Base-by-base conservation (phyloP, 179 eudicot species). In the Corrigiola litoralis region DNA sequence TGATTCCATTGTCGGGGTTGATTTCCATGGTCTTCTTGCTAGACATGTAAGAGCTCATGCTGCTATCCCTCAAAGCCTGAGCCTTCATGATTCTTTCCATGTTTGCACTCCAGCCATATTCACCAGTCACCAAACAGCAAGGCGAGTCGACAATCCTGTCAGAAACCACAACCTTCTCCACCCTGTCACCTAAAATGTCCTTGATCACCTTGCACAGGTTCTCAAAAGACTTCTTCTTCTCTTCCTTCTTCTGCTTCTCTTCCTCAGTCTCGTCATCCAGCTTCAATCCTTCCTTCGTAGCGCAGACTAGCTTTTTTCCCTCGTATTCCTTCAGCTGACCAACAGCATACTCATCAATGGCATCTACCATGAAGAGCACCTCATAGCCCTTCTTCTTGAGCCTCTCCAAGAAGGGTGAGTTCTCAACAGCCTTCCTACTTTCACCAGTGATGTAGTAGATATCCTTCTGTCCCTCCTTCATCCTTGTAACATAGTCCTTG, bases 51-150 rank as follows among this genome's bases (percentile, higher is more conserved):
- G 88, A 71, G 1, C 90, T 60, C 90, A 85, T 85, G 80, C 85
- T 83, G 25, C 79, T 77, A 61, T 87, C 90, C 67, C 87, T 80
- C 61, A 85, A 36, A 0, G 95, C 90, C 58, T 86, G 92, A 6
- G 92, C 92, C 72, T 86, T 86, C 88, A 86, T 86, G 24, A 86
- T 86, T 65, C 95, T 82, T 52, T 88, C 95, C 95, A 88, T 88
- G 72, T 88, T 88, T 0, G 95, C 92, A 1, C 78, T 79, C 95
- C 95, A 88, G 0, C 95, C 92, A 46, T 88, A 88, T 51, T 88
- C 95, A 0, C 92, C 95, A 0, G 92, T 88, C 33, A 88, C 95
- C 55, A 86, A 56, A 66, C 95, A 88, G 66, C 89, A 86, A 3
- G 95, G 95, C 0, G 95, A 88, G 58, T 88, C 95, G 11, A 88